Base-by-base conservation (phyloP, 805 yeast genomes). In the Candida lessepsii region DNA sequence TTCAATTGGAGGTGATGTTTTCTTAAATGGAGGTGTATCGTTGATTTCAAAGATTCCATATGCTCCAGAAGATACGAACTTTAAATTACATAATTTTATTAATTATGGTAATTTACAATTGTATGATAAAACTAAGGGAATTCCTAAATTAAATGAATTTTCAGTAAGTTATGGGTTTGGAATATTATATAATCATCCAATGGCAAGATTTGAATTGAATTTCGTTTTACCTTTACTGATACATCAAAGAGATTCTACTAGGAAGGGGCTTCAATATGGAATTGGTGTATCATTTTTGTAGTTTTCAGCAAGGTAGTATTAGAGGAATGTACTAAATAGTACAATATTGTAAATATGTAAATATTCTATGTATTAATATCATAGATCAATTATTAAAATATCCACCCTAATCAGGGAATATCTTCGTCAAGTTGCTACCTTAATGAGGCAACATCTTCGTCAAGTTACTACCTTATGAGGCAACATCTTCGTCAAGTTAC, bases 211-310 rank as follows among this genome's bases (percentile, higher is more conserved):
- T 44, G 83, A 78, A 55, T 62, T 77, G 50, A 78, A 76, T 51
- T 73, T 76, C 51, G 79, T 70, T 3, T 50, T 78, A 17, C 83
- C 83, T 0, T 42, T 77, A 19, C 50, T 64, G 2, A 64, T 61
- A 1, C 71, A 70, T 49, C 60, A 61, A n/a, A 60, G 70, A 9
- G 83, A 77, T 47, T 63, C 62, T 19, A 48, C 66, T 5, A 53
- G 81, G 37, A 76, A 73, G 49, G 83, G 83, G 0, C 45, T 78
- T 8, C 82, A 78, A 49, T 77, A 75, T 55, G 83, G 83, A 9
- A 73, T 78, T 31, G 83, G 83, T 1, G 58, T 76, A n/a, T 71
- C 80, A 9, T 78, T 77, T 50, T 64, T 77, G 67, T 77, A 61
- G 53, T 16, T 19, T 20, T n/a, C n/a, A n/a, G n/a, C n/a, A n/a